A percentile compares a stretch with the other conserved stretches of the same genome.
Evolutionary conservation across 805 yeast genomes (phyloP).

Genomic region (Candida manassasensis): DNA sequence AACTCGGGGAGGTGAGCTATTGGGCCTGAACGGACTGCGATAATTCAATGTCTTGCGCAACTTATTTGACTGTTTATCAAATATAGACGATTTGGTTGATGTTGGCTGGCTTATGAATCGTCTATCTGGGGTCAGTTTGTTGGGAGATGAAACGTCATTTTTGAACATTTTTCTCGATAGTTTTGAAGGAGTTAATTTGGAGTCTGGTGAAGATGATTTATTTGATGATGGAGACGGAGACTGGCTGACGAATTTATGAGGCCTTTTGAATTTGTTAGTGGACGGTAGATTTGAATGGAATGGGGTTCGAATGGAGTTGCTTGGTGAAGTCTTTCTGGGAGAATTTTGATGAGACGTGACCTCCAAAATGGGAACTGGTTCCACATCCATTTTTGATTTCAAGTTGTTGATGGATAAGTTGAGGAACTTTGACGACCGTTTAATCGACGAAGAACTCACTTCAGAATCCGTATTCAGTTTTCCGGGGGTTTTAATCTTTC

Average conservation of each 20-base stretch:
- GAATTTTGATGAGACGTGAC: slow-evolving; percentile 5
- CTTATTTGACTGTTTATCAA: slow-evolving; percentile 10
- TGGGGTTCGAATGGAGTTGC: slow-evolving; percentile 11
- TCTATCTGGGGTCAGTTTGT: slow-evolving; percentile 14
- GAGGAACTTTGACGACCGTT: slow-evolving; percentile 38
- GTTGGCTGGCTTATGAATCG: slow-evolving; percentile 2
- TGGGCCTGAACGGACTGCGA: slow-evolving; percentile 2
- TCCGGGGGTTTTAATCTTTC: not conserved
- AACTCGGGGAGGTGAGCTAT: slow-evolving; percentile 1
- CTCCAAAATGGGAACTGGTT: slow-evolving; percentile 2
- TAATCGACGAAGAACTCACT: slow-evolving; percentile 20
- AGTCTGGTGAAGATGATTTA: slow-evolving; percentile 8
- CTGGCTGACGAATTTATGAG: slow-evolving; percentile 40
- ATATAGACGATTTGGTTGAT: slow-evolving; percentile 6
- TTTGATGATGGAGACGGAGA: slow-evolving; percentile 36
- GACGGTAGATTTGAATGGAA: slow-evolving; percentile 6
- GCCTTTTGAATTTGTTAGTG: slow-evolving; percentile 37
- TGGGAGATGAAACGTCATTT: slow-evolving; percentile 32
- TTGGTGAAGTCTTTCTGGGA: slow-evolving; percentile 13
- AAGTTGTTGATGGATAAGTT: slow-evolving; percentile 31
- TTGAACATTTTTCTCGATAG: slow-evolving; percentile 26
- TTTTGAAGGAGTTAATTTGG: slow-evolving; percentile 23
- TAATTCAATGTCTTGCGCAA: slow-evolving; percentile 11
- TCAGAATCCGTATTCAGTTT: not conserved
- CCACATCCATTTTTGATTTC: slow-evolving; percentile 5